These are phyloP conservation scores for Schizochytrium sp. DNA, from an alignment of 108 stramenopile species.

Conservation along the genomic window DNA sequence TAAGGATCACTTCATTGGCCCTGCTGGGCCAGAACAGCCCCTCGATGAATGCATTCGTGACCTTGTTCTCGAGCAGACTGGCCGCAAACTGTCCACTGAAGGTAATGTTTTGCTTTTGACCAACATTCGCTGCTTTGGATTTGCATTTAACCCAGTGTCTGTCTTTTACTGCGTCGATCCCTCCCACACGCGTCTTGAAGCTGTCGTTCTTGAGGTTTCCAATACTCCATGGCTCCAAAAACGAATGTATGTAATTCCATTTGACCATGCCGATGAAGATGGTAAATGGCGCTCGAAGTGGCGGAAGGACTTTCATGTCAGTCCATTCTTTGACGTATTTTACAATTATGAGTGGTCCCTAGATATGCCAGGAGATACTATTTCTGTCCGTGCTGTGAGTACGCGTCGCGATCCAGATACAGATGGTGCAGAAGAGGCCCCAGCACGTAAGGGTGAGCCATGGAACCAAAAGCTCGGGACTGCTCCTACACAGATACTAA, in stretches of 20 bases:
- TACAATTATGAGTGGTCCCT: constrained; percentile 36
- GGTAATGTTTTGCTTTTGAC: constrained; percentile 1
- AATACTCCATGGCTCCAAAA: constrained; percentile 56
- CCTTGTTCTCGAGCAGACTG: background rate
- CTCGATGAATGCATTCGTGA: constrained; percentile 8
- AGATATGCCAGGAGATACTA: background rate
- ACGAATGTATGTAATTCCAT: constrained; percentile 9
- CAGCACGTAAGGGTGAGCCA: background rate
- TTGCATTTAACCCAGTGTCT: constrained; percentile 53
- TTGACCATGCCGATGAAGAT: background rate
- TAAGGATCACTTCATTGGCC: constrained; percentile 25
- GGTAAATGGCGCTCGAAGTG: constrained; percentile 24
- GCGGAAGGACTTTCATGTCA: constrained; percentile 60
- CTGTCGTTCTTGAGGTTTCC: constrained; percentile 55
- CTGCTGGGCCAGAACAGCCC: background rate
- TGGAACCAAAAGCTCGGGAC: background rate
- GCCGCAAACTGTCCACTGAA: background rate
- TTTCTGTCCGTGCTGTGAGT: background rate
- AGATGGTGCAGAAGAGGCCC: background rate
- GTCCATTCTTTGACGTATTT: constrained; percentile 54
- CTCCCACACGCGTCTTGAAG: background rate
- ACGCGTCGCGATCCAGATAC: constrained; percentile 40
- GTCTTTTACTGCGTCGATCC: constrained; percentile 28
- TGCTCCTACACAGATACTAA: background rate
- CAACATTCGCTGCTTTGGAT: constrained; percentile 47